These are phyloP conservation scores for Talaromyces liani DNA, from an alignment of 495 filamentous ascomycete species.

Conservation along the genomic window DNA sequence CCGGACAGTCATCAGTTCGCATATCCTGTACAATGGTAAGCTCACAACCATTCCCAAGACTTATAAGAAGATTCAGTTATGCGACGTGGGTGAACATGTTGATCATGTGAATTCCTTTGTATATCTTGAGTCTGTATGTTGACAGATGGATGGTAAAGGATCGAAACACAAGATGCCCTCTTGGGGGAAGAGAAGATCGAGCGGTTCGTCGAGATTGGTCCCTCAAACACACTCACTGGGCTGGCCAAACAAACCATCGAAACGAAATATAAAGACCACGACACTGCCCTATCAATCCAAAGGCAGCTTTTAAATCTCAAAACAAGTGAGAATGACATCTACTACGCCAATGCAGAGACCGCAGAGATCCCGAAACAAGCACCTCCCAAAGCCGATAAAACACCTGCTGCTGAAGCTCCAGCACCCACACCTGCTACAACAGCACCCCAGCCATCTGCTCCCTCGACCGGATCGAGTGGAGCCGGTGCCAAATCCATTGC, in stretches of 20 bases:
- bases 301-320: neutral
- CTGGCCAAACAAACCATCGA: slow-evolving; percentile 10
- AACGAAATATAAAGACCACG: neutral
- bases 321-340: neutral
- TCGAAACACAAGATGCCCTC: slow-evolving; percentile 9
- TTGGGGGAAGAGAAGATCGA: slow-evolving; percentile 8
- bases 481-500: neutral
- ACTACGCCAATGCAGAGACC: neutral
- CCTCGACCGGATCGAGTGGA: neutral
- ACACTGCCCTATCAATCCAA: neutral
- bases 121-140: neutral
- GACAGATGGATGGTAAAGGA: neutral
- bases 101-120: neutral
- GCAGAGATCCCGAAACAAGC: slow-evolving; percentile 17
- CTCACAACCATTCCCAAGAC: neutral
- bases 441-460: neutral
- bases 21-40: neutral
- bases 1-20: neutral
- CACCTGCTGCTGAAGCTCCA: neutral
- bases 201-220: slow-evolving; percentile 12
- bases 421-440: neutral
- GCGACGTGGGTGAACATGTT: neutral
- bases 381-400: slow-evolving; percentile 30
- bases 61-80: neutral
- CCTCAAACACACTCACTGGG: slow-evolving; percentile 4